Base-by-base conservation (phyloP, 2,329 filamentous ascomycete genomes). In the Rachicladosporium sp. region DNA sequence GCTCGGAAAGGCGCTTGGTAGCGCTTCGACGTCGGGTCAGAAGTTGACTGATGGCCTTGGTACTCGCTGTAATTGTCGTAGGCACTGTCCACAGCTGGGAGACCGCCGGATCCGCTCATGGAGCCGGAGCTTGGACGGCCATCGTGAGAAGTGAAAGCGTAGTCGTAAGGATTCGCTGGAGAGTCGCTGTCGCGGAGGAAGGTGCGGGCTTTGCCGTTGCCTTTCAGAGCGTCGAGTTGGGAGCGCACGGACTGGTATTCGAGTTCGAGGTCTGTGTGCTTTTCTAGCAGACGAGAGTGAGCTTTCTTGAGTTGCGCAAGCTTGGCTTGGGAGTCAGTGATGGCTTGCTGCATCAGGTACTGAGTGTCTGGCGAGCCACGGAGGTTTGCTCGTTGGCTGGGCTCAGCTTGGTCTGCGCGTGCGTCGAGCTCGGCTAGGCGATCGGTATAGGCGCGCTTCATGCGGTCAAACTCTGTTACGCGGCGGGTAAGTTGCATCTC, bases 401-500 rank as follows among this genome's bases (percentile, higher is more conserved):
- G 31, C 23, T 27, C 23, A 12, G 37, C 31, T 33, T 41, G 39
- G 10, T 41, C 39, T 10, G 34, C 33, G 45, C 29, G 46, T 4
- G 50, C 49, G 46, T 70, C 65, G 2, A 73, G 54, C 40, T 70
- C 64, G 21, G 62, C 57, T 19, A 73, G 62, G 40, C 67, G 65
- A 13, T 62, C 59, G 35, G 71, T 64, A 46, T 70, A 72, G 8
- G 62, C 63, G 40, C 60, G 63, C 40, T 64, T 62, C 10, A 60
- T 56, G n/a, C 62, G 60, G 36, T 70, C 63, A 4, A 66, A 59
- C 42, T 76, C 71, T 12, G 61, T 54, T 32, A 76, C 69, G 10
- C 66, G 62, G 42, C 67, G 64, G 37, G 61, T 59, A 6, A 87
- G 61, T 46, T 76, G 70, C 63, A 78, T 64, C 35, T 69, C 67